Evolutionary conservation across 2,329 filamentous ascomycete genomes (phyloP).

Genomic region (Ilyonectria sp.): DNA sequence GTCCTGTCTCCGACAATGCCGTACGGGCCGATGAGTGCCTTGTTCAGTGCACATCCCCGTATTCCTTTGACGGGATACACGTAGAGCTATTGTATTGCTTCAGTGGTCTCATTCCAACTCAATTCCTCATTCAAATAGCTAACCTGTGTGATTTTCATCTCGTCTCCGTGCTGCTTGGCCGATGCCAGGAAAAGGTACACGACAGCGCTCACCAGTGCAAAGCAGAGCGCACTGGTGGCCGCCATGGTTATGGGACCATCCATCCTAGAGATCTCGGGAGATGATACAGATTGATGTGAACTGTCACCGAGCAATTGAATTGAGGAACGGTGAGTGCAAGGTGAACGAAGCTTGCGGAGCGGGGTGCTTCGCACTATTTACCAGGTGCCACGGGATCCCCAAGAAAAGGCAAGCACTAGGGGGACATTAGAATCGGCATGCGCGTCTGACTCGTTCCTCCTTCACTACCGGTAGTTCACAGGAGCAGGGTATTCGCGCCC

Average conservation of each 20-base stretch:
- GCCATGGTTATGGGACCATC: not conserved
- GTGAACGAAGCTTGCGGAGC: not conserved
- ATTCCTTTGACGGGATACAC: slow-evolving; percentile 44
- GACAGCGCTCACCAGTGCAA: slow-evolving; percentile 3
- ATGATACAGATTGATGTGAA: too few species aligned
- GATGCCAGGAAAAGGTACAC: not conserved
- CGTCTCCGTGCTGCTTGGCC: not conserved
- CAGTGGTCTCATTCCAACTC: not conserved
- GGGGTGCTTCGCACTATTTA: not conserved
- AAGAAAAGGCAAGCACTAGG: too few species aligned
- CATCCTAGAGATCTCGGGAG: not conserved
- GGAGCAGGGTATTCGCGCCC: slow-evolving; percentile 11
- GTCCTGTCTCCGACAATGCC: slow-evolving; percentile 43
- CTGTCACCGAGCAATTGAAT: not conserved
- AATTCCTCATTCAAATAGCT: not conserved
- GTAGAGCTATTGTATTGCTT: slow-evolving; percentile 30
- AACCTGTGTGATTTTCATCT: slow-evolving; percentile 40
- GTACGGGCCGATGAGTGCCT: slow-evolving; percentile 33
- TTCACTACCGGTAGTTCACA: not conserved
- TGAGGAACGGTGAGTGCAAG: not conserved
- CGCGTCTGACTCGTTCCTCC: too few species aligned
- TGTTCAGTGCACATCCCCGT: slow-evolving; percentile 32
- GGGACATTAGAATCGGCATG: too few species aligned
- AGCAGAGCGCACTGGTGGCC: slow-evolving; percentile 3
- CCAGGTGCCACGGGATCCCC: not conserved